Evolutionary conservation across 2,329 filamentous ascomycete species (phyloP), one percentile per base, ranked within the genome.

Genomic region (Aspergillus pseudonomiae): DNA sequence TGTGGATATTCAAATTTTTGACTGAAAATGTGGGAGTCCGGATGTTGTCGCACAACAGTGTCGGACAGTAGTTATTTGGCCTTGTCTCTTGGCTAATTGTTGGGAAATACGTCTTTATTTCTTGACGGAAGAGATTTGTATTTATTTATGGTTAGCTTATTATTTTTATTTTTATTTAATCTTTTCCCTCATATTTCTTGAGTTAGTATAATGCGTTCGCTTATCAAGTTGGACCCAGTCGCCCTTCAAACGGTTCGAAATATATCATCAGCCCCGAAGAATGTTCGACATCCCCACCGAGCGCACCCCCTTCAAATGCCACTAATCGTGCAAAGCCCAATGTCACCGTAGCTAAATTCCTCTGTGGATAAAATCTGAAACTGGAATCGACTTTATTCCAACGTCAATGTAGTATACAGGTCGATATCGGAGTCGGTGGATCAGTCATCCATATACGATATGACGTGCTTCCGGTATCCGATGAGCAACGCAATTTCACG

Each of bases 381-480:
- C 30, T 9, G 12, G 2, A 9, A 5, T 36, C 1, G n/a, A 12
- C 52, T 36, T 54, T 36, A 54, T 36, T 24, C 9, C 1, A 54
- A 54, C 52, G 30, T 54, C 52, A 32, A n/a, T 6, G 26, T 10
- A 50, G 24, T 16, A 28, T 30, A 10, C 6, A 10, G 30, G 12
- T 54, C 5, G 30, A 34, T 34, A 24, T 11, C 32, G 30, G n/a
- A 16, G 52, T 11, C 7, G 16, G 26, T 19, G 26, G 26, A 50
- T 50, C 46, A 28, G 46, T 30, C 19, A 34, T 54, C 52, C 14
- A 54, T n/a, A 54, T 21, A 30, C 30, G 52, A 54, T 54, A 54
- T 54, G 52, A 54, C 52, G 52, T 54, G 52, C 52, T 54, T 54
- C 30, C 30, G 52, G 52, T 21, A 34, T 54, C 52, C 52, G 52